Conservation (phyloP, 2,329 filamentous ascomycete species). For the Emergomyces pasteurianus region DNA sequence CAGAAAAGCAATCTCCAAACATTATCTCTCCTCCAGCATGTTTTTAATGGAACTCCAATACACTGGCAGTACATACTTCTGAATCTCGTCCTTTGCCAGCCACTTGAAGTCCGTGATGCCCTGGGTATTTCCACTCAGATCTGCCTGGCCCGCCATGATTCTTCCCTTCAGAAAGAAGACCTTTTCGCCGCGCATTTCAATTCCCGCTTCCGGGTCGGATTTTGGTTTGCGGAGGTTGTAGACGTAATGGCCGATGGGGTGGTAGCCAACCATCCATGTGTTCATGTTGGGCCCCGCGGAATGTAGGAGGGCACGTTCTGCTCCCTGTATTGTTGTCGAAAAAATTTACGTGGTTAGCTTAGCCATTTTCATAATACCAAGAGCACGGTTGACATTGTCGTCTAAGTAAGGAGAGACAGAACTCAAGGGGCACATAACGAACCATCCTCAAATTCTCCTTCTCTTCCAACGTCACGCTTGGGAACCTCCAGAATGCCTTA, state of each 20-base stretch:
- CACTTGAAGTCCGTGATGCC: conserved; percentile 78
- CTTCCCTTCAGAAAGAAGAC: conserved; percentile 92
- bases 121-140: conserved; percentile 51
- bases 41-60: conserved; percentile 70
- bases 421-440: conserved; percentile 25
- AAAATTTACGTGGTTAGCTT: not conserved
- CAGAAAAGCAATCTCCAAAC: not conserved
- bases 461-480: conserved; percentile 54
- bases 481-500: conserved; percentile 69
- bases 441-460: conserved; percentile 77
- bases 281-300: conserved; percentile 92
- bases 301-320: conserved; percentile 63
- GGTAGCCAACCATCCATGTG: conserved; percentile 90
- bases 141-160: conserved; percentile 93
- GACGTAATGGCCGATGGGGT: conserved; percentile 71
- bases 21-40: conserved; percentile 69
- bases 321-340: conserved; percentile 47
- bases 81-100: conserved; percentile 80
- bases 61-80: conserved; percentile 48
- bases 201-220: conserved; percentile 25
- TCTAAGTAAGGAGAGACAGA: not conserved
- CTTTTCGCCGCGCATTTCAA: conserved; percentile 55
- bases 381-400: not conserved
- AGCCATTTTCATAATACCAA: too few relatives aligned
- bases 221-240: conserved; percentile 41